Conservation (phyloP, 1,284 basidiomycete genomes). For the Fomes fomentarius region DNA sequence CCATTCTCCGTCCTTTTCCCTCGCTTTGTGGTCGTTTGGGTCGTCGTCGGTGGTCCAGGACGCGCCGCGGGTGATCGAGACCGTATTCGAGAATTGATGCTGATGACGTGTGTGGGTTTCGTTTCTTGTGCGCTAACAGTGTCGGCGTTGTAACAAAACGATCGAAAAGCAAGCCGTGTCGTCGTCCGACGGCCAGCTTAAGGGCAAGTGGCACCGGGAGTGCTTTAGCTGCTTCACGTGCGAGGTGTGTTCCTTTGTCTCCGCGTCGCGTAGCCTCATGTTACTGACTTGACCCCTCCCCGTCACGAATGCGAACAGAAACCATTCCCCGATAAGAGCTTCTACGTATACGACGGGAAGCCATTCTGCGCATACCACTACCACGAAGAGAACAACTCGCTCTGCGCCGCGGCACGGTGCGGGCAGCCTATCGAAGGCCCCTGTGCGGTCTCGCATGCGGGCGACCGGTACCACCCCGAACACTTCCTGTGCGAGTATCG, state of each 20-base stretch:
- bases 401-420: conserved; percentile 79
- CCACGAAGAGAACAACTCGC: conserved; percentile 85
- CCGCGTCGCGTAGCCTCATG: neutral
- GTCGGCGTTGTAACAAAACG: conserved; percentile 78
- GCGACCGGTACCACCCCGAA: conserved; percentile 83
- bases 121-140: conserved; percentile 47
- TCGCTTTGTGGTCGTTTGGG: neutral
- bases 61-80: neutral
- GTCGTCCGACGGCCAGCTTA: conserved; percentile 87
- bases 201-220: conserved; percentile 88
- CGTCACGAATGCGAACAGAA: conserved; percentile 45
- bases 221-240: conserved; percentile 89
- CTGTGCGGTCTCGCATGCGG: conserved; percentile 80
- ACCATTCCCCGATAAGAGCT: conserved; percentile 87
- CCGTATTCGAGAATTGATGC: too few relatives aligned
- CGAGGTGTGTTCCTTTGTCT: conserved; percentile 49
- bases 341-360: conserved; percentile 87
- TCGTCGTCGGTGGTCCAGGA: neutral
- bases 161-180: conserved; percentile 93
- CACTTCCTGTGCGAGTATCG: conserved; percentile 75
- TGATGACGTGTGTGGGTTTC: conserved; percentile 15
- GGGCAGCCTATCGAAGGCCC: conserved; percentile 89
- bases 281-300: neutral
- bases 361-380: conserved; percentile 91
- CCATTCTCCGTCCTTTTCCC: neutral